Conservation (phyloP, 1,284 basidiomycete genomes). For the Fomitiporia mediterranea region DNA sequence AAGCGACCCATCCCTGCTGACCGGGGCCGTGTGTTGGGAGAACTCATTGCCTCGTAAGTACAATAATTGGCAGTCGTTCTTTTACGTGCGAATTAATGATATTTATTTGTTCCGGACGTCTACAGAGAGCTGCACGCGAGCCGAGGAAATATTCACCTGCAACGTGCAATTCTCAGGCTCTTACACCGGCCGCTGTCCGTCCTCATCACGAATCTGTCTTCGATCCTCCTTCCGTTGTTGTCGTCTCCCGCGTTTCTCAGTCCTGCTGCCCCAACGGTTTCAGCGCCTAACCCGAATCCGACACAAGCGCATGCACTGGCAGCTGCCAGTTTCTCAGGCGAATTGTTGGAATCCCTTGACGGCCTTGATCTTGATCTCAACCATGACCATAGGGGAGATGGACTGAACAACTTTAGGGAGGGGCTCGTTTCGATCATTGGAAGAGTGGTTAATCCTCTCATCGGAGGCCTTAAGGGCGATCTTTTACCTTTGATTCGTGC, state of each 20-base stretch:
- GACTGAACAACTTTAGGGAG: constrained; percentile 58
- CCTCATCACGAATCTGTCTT: constrained; percentile 62
- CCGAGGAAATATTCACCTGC: constrained; percentile 55
- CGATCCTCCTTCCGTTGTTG: constrained; percentile 57
- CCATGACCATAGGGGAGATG: constrained; percentile 57
- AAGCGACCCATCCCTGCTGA: constrained; percentile 66
- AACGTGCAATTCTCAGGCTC: constrained; percentile 64
- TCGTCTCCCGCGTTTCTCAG: constrained; percentile 57
- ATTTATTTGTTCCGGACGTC: constrained; percentile 1
- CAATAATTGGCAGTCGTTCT: background rate
- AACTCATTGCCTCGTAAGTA: constrained; percentile 63
- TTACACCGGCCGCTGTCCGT: constrained; percentile 74
- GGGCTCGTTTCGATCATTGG: constrained; percentile 61
- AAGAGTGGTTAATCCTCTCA: constrained; percentile 60
- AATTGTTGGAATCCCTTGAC: constrained; percentile 66
- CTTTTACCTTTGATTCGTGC: constrained; percentile 56
- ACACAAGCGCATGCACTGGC: constrained; percentile 67
- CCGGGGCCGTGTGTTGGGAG: constrained; percentile 59
- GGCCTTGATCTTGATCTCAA: constrained; percentile 56
- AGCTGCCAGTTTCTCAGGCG: constrained; percentile 62
- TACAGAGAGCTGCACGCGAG: constrained; percentile 65
- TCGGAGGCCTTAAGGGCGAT: constrained; percentile 56
- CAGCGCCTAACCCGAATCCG: constrained; percentile 51
- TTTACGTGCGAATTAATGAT: constrained; percentile 20
- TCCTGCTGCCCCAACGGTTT: constrained; percentile 46